Evolutionary conservation across 192 early-diverging fungal species (phyloP), one percentile per base, ranked within the genome.

Genomic region (Backusella australiensis): DNA sequence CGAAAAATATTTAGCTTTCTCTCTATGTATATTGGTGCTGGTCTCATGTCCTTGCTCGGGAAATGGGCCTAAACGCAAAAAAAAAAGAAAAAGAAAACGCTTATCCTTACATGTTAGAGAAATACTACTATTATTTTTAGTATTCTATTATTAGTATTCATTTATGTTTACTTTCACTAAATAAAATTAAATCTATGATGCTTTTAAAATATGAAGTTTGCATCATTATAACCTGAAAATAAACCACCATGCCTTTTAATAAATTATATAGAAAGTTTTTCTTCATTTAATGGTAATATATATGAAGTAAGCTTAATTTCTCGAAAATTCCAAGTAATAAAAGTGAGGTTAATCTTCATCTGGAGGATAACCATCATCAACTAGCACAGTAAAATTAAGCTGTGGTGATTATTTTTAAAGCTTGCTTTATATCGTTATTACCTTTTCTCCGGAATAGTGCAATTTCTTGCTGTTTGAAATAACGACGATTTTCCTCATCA

Each of bases 391-490:
- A n/a, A 21, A 68, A n/a, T 36, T n/a, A 68, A 36, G 19, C 39
- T 6, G 4, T 3, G 19, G 7, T 1, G 29, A 9, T n/a, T 21
- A 7, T 19, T 56, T 53, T 67, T 74, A 42, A 46, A 46, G 44
- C 4, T 15, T 4, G 15, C 19, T 46, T 12, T 2, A 42, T 14
- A 14, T 46, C 14, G 17, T 46, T 17, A 17, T 72, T 79, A 84
- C 85, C 74, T 77, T 75, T 82, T 46, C 88, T 87, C 75, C 94
- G 83, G 84, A 89, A 94, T 36, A 95, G 89, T 15, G 93, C 94
- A 35, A 94, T 94, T 76, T 99, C 98, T 85, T 99, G 97, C 85
- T 99, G 97, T 86, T 99, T 99, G 77, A 98, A 99, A 82, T 99
- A 99, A 68, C 97, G 88, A 53, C 98, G 86, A 84, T 98, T 98